Conservation (phyloP, 1,284 basidiomycete genomes). For the Sporisorium graminicola region DNA sequence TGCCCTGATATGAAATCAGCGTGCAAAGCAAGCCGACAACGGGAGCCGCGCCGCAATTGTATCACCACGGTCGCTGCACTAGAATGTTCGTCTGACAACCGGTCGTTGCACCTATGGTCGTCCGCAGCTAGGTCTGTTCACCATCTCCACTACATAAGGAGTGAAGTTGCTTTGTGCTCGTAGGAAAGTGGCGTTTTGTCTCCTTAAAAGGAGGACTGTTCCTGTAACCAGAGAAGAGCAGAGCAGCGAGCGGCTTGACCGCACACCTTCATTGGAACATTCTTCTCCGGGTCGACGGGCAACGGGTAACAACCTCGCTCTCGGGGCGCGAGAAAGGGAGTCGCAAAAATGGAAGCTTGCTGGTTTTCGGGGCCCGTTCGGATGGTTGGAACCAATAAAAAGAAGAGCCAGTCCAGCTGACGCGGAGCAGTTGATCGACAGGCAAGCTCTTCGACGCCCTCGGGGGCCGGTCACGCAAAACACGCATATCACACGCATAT, state of each 20-base stretch:
- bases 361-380: too few species aligned
- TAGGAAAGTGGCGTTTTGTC: too few species aligned
- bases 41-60: not conserved
- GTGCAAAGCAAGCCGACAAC: not conserved
- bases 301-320: not conserved
- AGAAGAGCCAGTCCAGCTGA: too few species aligned
- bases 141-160: not conserved
- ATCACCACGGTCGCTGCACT: not conserved
- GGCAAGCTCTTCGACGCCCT: too few species aligned
- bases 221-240: not conserved
- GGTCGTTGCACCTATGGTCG: not conserved
- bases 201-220: too few species aligned
- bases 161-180: too few species aligned
- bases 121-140: not conserved
- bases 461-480: too few species aligned
- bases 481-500: too few species aligned
- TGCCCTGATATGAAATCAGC: not conserved
- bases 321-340: not conserved
- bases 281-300: not conserved
- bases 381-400: too few species aligned
- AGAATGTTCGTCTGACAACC: not conserved
- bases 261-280: not conserved
- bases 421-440: too few species aligned
- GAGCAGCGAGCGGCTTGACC: not conserved
- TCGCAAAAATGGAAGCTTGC: too few species aligned